phyloP scores from a whole-genome alignment of 1,284 basidiomycete genomes.

The Pseudomicrostroma phylloplanum region DNA sequence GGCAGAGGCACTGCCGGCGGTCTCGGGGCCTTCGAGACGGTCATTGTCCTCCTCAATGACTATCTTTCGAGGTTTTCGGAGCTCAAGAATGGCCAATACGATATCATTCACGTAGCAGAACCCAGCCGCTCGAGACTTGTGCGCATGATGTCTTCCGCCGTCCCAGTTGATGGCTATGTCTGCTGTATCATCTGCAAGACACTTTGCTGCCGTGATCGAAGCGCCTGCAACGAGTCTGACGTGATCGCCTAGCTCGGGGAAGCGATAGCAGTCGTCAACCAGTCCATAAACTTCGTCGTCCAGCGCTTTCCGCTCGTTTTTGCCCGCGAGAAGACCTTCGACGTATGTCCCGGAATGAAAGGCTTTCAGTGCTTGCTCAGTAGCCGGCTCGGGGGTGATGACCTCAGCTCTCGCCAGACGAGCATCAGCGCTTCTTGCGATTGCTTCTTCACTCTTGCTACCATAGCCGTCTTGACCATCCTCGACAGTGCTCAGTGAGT shows the following conservation, averaged over 20 bases:
- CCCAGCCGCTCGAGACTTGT: slow-evolving; percentile 52
- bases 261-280: slow-evolving; percentile 3
- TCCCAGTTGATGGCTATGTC: slow-evolving; percentile 2
- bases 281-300: not conserved
- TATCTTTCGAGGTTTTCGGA: slow-evolving; percentile 16
- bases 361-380: not conserved
- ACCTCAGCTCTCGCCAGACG: not conserved
- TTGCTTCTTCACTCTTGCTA: not conserved
- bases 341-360: not conserved
- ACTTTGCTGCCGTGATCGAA: not conserved
- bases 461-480: not conserved
- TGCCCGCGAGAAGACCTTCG: not conserved
- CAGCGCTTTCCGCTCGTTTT: not conserved
- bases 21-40: not conserved
- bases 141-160: slow-evolving; percentile 1
- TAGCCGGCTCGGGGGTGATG: not conserved
- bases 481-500: not conserved
- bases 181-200: not conserved
- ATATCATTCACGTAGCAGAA: slow-evolving; percentile 93
- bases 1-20: not conserved
- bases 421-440: not conserved
- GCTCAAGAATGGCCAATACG: slow-evolving; percentile 63
- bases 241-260: not conserved
- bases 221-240: not conserved
- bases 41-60: not conserved